Conservation (phyloP, 2,329 filamentous ascomycete species). For the Basipetospora chlamydospora region DNA sequence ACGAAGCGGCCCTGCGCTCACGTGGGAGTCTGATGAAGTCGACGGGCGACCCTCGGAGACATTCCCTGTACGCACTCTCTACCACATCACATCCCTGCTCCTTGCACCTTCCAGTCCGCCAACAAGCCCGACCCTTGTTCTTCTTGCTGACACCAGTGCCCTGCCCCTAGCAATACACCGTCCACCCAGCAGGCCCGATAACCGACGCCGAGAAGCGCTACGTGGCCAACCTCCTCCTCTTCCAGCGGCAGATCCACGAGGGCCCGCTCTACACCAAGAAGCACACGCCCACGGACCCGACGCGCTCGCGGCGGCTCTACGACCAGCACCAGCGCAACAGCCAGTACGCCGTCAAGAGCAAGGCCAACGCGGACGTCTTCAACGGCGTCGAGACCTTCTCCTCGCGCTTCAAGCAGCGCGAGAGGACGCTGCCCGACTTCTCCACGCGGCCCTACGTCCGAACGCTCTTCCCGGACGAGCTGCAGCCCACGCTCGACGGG, state of each 20-base stretch:
- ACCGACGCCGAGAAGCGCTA: constrained; percentile 28
- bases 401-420: constrained; percentile 35
- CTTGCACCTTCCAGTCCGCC: not conserved
- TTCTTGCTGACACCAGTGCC: too few relatives aligned
- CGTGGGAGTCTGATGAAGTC: constrained; percentile 40
- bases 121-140: not conserved
- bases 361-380: constrained; percentile 43
- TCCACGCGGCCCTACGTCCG: constrained; percentile 29
- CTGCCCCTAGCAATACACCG: constrained; percentile 28
- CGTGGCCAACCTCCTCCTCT: constrained; percentile 37
- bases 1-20: constrained; percentile 29
- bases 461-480: constrained; percentile 41
- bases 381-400: constrained; percentile 44
- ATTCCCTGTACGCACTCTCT: constrained; percentile 32
- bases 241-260: constrained; percentile 41
- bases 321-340: constrained; percentile 45
- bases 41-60: constrained; percentile 44
- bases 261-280: constrained; percentile 42
- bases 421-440: constrained; percentile 40
- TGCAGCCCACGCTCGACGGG: constrained; percentile 40
- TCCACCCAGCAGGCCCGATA: constrained; percentile 30
- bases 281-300: constrained; percentile 25
- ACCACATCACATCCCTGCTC: not conserved
- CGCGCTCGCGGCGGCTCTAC: constrained; percentile 28
- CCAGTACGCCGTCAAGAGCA: constrained; percentile 38